A percentile compares a stretch with the other conserved stretches of the same genome.
Evolutionary conservation across 176 grass and related monocot genomes (phyloP).

Genomic region (Carex pumila): DNA sequence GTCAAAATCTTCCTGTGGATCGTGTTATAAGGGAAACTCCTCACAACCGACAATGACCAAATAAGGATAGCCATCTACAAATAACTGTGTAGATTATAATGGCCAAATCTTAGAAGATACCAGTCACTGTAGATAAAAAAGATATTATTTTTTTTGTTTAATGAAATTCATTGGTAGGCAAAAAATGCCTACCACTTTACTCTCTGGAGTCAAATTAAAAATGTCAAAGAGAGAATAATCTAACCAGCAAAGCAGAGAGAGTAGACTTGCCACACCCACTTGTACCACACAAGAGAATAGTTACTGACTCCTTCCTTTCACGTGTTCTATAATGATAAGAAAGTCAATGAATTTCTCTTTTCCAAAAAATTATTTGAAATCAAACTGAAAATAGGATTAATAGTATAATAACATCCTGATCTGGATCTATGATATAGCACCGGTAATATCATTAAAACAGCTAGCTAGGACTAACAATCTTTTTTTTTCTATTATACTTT

Average conservation of each 20-base stretch:
- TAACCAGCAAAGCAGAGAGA: slow-evolving; percentile 86
- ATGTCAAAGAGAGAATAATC: slow-evolving; percentile 12
- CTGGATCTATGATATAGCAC: background rate
- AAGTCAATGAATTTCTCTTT: background rate
- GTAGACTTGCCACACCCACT: slow-evolving; percentile 96
- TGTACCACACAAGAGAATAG: slow-evolving; percentile 86
- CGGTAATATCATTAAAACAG: background rate
- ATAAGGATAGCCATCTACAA: too few relatives aligned
- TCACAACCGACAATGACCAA: too few relatives aligned
- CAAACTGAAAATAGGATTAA: slow-evolving; percentile 2
- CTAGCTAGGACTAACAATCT: background rate
- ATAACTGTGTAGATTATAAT: too few relatives aligned
- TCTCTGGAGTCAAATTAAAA: background rate
- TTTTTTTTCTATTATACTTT: background rate
- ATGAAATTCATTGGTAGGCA: too few relatives aligned
- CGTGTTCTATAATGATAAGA: slow-evolving; percentile 42
- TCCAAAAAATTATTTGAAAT: slow-evolving; percentile 2
- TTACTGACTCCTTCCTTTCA: slow-evolving; percentile 80
- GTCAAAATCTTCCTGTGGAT: too few relatives aligned
- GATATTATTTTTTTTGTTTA: too few relatives aligned
- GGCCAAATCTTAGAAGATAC: too few relatives aligned
- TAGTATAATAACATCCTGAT: background rate
- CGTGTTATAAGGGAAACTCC: too few relatives aligned
- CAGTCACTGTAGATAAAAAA: too few relatives aligned
- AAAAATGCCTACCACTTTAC: too few relatives aligned